Conservation (phyloP, 2,329 filamentous ascomycete species). For the Diaporthe caulivora region DNA sequence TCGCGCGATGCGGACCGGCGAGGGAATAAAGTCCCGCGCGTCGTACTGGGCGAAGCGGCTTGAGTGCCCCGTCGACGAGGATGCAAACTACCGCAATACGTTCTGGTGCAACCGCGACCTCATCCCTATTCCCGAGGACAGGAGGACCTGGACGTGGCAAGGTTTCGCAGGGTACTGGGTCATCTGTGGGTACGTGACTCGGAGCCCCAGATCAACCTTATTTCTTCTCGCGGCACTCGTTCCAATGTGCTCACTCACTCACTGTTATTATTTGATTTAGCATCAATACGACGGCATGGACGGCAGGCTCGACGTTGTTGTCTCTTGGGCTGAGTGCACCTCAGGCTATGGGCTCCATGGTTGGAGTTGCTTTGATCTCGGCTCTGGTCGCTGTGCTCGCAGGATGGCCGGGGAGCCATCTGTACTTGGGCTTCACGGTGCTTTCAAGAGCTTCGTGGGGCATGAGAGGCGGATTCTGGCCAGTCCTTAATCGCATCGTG, state of each 20-base stretch:
- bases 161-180: slow-evolving; percentile 49
- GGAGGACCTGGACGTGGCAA: slow-evolving; percentile 48
- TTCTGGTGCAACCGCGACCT: slow-evolving; percentile 50
- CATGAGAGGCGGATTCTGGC: slow-evolving; percentile 50
- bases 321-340: slow-evolving; percentile 47
- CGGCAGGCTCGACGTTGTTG: slow-evolving; percentile 45
- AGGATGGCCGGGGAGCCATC: slow-evolving; percentile 50
- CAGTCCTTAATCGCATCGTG: slow-evolving; percentile 48
- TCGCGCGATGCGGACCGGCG: background rate
- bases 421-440: slow-evolving; percentile 51
- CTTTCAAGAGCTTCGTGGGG: slow-evolving; percentile 45
- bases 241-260: background rate
- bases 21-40: slow-evolving; percentile 4
- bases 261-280: background rate
- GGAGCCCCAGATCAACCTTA: too few relatives aligned
- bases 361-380: slow-evolving; percentile 49
- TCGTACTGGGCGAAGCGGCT: slow-evolving; percentile 40
- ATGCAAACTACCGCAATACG: slow-evolving; percentile 48
- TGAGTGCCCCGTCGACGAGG: slow-evolving; percentile 42
- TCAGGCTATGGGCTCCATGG: slow-evolving; percentile 48
- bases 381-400: slow-evolving; percentile 49
- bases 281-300: slow-evolving; percentile 47
- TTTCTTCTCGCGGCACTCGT: background rate
- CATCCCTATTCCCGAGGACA: slow-evolving; percentile 45
- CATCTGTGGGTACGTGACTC: slow-evolving; percentile 43